Evolutionary conservation across 805 yeast species (phyloP).

Genomic region (Candida ficus): DNA sequence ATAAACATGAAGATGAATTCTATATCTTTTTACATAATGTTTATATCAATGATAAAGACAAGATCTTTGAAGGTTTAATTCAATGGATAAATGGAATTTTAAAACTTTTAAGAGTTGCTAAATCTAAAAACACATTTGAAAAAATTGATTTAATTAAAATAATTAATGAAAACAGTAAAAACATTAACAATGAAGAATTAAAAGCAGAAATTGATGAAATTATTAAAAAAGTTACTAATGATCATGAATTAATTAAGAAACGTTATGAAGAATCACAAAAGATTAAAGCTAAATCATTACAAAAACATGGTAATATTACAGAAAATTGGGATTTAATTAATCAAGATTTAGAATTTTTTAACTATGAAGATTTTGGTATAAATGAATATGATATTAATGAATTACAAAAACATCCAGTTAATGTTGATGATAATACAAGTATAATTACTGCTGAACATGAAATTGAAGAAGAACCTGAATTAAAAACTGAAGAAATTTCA

Average conservation of each 20-base stretch:
- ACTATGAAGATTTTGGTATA: slow-evolving; percentile 42
- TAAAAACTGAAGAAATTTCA: slow-evolving; percentile 3
- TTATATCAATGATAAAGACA: slow-evolving; percentile 69
- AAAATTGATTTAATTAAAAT: slow-evolving; percentile 42
- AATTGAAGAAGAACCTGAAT: not conserved
- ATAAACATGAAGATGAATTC: slow-evolving; percentile 65
- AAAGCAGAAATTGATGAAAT: slow-evolving; percentile 34
- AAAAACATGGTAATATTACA: slow-evolving; percentile 23
- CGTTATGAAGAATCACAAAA: slow-evolving; percentile 30
- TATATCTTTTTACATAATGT: slow-evolving; percentile 76
- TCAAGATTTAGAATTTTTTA: slow-evolving; percentile 33
- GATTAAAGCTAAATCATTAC: slow-evolving; percentile 16
- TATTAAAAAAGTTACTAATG: slow-evolving; percentile 30
- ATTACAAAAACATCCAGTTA: slow-evolving; percentile 30
- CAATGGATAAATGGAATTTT: slow-evolving; percentile 70
- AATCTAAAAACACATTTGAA: slow-evolving; percentile 25
- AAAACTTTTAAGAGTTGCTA: slow-evolving; percentile 58
- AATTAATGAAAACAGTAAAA: slow-evolving; percentile 19
- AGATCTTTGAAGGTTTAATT: slow-evolving; percentile 66
- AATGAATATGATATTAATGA: slow-evolving; percentile 45
- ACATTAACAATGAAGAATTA: slow-evolving; percentile 26
- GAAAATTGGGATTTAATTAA: slow-evolving; percentile 41
- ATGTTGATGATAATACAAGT: slow-evolving; percentile 7
- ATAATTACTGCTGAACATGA: slow-evolving; percentile 4
- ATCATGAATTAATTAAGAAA: slow-evolving; percentile 28